Conservation (phyloP, 257 asterid genomes). For the Striga asiatica region DNA sequence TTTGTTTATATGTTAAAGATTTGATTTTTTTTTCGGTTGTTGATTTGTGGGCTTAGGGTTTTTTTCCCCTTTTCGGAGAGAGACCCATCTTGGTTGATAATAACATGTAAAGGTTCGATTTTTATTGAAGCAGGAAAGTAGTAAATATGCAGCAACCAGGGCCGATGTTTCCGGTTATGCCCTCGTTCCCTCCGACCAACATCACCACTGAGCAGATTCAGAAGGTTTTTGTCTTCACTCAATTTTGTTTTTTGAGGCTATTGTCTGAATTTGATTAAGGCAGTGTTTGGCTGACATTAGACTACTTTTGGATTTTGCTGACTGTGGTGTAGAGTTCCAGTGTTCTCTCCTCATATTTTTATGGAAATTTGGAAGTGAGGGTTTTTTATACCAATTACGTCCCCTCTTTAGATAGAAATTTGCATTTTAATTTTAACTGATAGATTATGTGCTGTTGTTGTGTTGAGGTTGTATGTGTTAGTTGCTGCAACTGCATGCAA, state of each 20-base stretch:
- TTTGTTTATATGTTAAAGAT: background rate
- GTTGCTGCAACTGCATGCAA: background rate
- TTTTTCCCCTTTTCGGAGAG: background rate
- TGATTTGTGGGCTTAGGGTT: slow-evolving; percentile 16
- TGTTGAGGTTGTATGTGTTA: background rate
- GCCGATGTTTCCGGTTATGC: slow-evolving; percentile 61
- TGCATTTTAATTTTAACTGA: background rate
- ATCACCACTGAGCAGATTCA: slow-evolving; percentile 94
- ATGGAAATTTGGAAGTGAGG: background rate
- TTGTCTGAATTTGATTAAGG: slow-evolving; percentile 2
- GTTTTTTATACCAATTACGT: background rate
- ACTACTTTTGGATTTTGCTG: slow-evolving; percentile 6
- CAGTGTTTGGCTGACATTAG: background rate
- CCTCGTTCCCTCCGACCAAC: slow-evolving; percentile 63
- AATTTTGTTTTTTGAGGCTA: too few relatives aligned
- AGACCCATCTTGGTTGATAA: background rate
- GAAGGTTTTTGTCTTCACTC: slow-evolving; percentile 32
- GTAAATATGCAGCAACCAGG: slow-evolving; percentile 63
- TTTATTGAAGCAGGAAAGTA: background rate
- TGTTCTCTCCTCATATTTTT: background rate
- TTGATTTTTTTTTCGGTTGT: slow-evolving; percentile 1
- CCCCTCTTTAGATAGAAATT: background rate
- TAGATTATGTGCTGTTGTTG: background rate
- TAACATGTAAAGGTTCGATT: background rate
- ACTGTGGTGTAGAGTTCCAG: background rate